Conservation (phyloP, 129 eudicot species). For the Arctium lappa region DNA sequence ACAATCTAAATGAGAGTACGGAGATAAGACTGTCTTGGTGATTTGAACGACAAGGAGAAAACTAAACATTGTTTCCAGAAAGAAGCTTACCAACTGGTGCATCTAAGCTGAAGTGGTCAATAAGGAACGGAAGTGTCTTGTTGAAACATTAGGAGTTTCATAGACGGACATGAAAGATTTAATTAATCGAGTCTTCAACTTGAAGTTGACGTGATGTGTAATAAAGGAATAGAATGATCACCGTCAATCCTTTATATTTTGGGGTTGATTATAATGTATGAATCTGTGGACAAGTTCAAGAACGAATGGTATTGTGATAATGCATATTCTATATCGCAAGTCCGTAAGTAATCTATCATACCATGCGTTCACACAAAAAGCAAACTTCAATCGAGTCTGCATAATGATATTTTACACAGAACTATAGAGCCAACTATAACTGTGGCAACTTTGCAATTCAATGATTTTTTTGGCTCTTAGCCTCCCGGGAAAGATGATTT, state of each 20-base stretch:
- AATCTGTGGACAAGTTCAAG: not conserved
- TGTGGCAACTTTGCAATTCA: not conserved
- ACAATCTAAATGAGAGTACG: not conserved
- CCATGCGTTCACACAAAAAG: not conserved
- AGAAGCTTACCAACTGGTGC: not conserved
- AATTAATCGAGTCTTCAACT: not conserved
- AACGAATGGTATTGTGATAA: not conserved
- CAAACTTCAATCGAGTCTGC: not conserved
- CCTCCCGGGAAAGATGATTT: not conserved
- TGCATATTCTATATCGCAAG: conserved; percentile 2
- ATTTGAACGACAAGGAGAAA: not conserved
- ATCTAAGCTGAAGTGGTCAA: not conserved
- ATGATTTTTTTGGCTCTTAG: too few species aligned
- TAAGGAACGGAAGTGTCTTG: not conserved
- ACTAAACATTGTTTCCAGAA: not conserved
- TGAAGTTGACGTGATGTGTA: not conserved
- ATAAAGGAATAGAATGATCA: not conserved
- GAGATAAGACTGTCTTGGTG: not conserved
- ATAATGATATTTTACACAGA: not conserved
- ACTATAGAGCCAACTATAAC: not conserved
- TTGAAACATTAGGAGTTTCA: not conserved
- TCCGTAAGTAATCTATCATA: not conserved
- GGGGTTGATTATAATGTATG: not conserved
- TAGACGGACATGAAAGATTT: not conserved
- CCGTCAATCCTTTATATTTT: not conserved